Evolutionary conservation across 2,329 filamentous ascomycete species (phyloP), one percentile per base, ranked within the genome.

Genomic region (Cladosporium sp.): DNA sequence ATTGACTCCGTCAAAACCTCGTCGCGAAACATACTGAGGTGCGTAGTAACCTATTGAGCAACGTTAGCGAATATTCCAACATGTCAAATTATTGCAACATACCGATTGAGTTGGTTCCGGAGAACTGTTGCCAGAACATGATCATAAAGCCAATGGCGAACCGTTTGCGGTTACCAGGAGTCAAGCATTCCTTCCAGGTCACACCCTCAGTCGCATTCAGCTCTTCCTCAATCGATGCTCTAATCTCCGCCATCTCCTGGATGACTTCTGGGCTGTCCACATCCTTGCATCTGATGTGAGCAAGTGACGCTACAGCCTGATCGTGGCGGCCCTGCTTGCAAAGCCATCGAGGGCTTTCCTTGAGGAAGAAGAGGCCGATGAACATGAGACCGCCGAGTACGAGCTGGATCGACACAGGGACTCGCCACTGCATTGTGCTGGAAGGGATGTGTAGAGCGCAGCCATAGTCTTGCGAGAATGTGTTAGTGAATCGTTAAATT

Each of bases 351-450:
- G 64, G 65, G 2, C 58, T 59, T 34, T 81, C 79, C 49, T 64
- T 65, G 22, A 65, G 67, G 60, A 69, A 68, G 59, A 61, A 69
- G 38, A 81, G 76, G 3, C 78, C 76, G 20, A 80, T 37, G 4
- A 74, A 60, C 14, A 82, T 76, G 28, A 86, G 71, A 5, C 84
- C 65, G 1, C 85, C 85, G 0, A 86, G 86, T 4, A 88, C 74
- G 54, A 78, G 80, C 69, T 89, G 87, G 57, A 88, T 77, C 3
- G 82, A 79, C 3, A 89, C 75, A 0, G 87, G 86, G 0, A 88
- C 76, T 34, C 86, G 47, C 61, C 61, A 61, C 25, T 63, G 61
- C 11, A 64, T 60, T 8, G 71, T 59, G 15, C 40, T 55, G 8
- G 59, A 40, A 12, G 55, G 49, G 34, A 63, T 58, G 52, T 63